These are phyloP conservation scores for Eucalyptus brandiana DNA, from an alignment of 345 rosid species.

Conservation along the genomic window DNA sequence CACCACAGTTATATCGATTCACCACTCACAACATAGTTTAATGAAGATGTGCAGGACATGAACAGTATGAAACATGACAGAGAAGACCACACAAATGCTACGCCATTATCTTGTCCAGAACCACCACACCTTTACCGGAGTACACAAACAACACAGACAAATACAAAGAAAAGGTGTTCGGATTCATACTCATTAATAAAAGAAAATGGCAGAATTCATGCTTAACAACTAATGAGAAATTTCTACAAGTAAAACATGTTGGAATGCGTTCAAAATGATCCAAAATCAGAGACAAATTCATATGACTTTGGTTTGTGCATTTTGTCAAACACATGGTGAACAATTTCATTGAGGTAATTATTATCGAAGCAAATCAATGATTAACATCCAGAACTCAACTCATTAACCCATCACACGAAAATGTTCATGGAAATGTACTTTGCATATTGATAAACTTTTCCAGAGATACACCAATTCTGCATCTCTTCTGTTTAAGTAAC, in stretches of 20 bases:
- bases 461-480: not conserved
- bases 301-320: not conserved
- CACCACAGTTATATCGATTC: not conserved
- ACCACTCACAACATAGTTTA: not conserved
- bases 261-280: not conserved
- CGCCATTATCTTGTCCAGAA: not conserved
- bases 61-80: not conserved
- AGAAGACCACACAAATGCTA: not conserved
- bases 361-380: not conserved
- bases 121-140: not conserved
- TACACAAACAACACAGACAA: not conserved
- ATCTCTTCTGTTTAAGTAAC: not conserved
- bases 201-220: not conserved
- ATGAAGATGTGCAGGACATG: not conserved
- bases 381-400: not conserved
- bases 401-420: not conserved
- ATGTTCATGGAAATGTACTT: not conserved
- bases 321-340: not conserved
- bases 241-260: not conserved
- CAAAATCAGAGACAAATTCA: not conserved
- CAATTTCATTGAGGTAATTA: not conserved
- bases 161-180: not conserved
- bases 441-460: not conserved
- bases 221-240: not conserved
- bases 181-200: rapidly evolving